Evolutionary conservation across 495 filamentous ascomycete genomes (phyloP), one percentile per base, ranked within the genome.

Genomic region (Xylaria grammica): DNA sequence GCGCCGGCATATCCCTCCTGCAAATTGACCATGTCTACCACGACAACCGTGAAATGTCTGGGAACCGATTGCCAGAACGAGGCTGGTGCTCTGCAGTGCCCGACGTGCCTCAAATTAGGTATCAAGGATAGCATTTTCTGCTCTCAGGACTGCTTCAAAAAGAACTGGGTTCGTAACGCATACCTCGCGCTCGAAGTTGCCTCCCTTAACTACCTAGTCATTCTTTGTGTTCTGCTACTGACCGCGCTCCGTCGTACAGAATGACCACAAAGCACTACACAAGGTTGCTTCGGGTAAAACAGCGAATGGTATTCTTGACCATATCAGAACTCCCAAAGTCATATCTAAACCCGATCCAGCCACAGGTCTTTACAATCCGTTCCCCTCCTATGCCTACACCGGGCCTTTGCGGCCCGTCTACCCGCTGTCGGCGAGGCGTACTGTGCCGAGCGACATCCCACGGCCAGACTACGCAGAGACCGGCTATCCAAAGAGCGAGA

Each of bases 121-220:
- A 79, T 85, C 65, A 94, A 90, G 71, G 92, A 94, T 73, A 95
- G 92, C 79, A 97, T 86, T 77, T 99, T 98, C 82, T 99, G 95
- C 81, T 93, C 93, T 11, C 96, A 99, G 74, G 96, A 98, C 71
- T 99, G 95, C 84, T 99, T 99, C 81, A 98, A 97, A 83, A 87
- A 87, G 73, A 98, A 92, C 80, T 99, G 95, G 95, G 95, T 98
- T 86, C 73, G 89, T 70, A 55, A 27, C 48, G 51, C 44, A 1
- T 26, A 24, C 48, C 27, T 8, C 27, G 40, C 49, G 34, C 67
- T 65, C 40, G 4, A 5, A 11, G 4, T 36, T 42, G 40, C 40
- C 29, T 15, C 42, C 61, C 42, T 49, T 24, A 0, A 3, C 11
- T 19, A 4, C 10, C 26, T 17, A 9, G 32, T 19, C 58, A 8